Percentiles rank a stretch among this genome's conserved stretches.
Conservation (phyloP, 805 yeast species). For the Dipodascus albidus region DNA sequence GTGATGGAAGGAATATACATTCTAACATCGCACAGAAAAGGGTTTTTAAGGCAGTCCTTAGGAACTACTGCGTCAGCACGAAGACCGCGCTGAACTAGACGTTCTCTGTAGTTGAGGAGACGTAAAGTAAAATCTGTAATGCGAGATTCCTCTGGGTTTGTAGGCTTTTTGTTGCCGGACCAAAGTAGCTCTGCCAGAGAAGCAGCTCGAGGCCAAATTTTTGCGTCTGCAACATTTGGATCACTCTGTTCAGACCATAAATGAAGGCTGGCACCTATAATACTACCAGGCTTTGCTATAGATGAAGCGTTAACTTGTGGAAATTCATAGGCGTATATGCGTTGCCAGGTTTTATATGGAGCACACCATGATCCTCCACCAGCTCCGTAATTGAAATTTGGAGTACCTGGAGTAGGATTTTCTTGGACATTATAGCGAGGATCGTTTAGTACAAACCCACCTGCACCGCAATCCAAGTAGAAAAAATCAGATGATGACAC, state of each 20-base stretch:
- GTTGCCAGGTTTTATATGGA: conserved; percentile 35
- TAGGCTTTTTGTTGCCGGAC: conserved; percentile 29
- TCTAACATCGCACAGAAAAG: conserved; percentile 29
- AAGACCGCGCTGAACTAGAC: conserved; percentile 27
- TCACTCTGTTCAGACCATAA: conserved; percentile 33
- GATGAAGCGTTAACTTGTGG: conserved; percentile 18
- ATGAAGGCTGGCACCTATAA: conserved; percentile 32
- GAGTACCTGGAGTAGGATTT: conserved; percentile 14
- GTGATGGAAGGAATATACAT: neutral
- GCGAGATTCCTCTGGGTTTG: conserved; percentile 21
- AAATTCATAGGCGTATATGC: conserved; percentile 30
- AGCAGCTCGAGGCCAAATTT: conserved; percentile 33
- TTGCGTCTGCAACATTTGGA: conserved; percentile 22
- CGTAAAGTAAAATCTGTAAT: conserved; percentile 26
- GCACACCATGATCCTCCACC: conserved; percentile 32
- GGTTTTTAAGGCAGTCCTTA: conserved; percentile 26
- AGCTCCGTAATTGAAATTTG: conserved; percentile 24
- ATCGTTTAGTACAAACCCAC: conserved; percentile 29
- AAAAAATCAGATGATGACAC: conserved; percentile 26
- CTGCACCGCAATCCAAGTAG: conserved; percentile 33
- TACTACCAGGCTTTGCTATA: conserved; percentile 19
- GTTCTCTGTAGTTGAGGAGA: conserved; percentile 31
- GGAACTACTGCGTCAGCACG: conserved; percentile 29
- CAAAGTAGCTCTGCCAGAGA: conserved; percentile 32
- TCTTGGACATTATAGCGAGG: conserved; percentile 23